Percentiles rank a stretch among this genome's conserved stretches.
These are phyloP conservation scores for Rhytidiadelphus loreus DNA, from an alignment of 225 moss, liverwort and hornwort genomes.

Conservation along the genomic window DNA sequence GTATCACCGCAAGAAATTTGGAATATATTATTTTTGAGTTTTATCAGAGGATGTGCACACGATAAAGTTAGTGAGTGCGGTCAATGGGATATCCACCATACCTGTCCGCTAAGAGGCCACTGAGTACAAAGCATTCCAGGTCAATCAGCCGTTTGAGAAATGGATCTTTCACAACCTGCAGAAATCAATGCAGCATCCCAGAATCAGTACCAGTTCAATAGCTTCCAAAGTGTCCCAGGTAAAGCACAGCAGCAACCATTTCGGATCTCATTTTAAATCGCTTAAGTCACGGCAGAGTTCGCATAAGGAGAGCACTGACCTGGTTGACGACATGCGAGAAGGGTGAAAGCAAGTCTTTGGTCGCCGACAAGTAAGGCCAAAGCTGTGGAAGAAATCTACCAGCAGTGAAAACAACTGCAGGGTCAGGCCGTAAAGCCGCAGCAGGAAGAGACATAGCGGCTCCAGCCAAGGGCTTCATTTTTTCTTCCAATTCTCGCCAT, in stretches of 20 bases:
- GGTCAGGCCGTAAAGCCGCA: constrained; percentile 63
- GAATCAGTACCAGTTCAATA: not conserved
- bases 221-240: not conserved
- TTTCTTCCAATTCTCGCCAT: constrained; percentile 60
- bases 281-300: not conserved
- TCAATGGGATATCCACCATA: not conserved
- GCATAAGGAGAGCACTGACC: constrained; percentile 7
- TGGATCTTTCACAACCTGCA: constrained; percentile 76
- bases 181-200: constrained; percentile 17
- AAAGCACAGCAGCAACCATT: not conserved
- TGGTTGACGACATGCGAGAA: constrained; percentile 67
- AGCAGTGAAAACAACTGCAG: constrained; percentile 60
- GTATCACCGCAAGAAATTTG: not conserved
- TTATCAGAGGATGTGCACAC: not conserved
- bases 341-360: constrained; percentile 51
- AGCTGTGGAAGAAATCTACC: constrained; percentile 65
- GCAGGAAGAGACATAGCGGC: constrained; percentile 79
- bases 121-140: constrained; percentile 76
- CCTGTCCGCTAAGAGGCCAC: constrained; percentile 79
- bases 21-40: not conserved
- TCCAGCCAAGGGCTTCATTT: constrained; percentile 59
- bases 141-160: constrained; percentile 73
- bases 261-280: not conserved
- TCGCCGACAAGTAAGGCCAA: constrained; percentile 49
- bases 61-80: not conserved